Conservation (phyloP, 2,329 filamentous ascomycete genomes). For the Fusarium aywerte region DNA sequence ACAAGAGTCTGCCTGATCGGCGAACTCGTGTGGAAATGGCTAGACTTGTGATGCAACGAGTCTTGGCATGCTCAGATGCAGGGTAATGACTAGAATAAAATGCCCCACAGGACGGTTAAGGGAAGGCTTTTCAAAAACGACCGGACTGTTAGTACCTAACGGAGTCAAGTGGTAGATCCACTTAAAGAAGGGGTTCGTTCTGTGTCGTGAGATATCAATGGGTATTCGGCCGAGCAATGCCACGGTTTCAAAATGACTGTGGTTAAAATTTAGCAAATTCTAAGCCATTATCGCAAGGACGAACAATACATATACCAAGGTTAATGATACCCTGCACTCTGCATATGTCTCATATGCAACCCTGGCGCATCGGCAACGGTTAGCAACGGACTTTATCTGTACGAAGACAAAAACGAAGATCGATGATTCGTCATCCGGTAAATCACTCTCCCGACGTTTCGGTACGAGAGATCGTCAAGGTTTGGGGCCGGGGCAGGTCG, state of each 20-base stretch:
- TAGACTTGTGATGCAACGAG: background rate
- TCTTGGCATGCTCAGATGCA: background rate
- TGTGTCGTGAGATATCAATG: background rate
- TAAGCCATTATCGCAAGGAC: background rate
- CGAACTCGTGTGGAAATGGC: background rate
- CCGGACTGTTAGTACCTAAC: background rate
- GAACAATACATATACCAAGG: rapidly evolving
- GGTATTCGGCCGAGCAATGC: background rate
- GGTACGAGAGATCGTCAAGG: background rate
- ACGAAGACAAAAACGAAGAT: background rate
- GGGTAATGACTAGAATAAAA: background rate
- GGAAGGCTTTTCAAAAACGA: no score
- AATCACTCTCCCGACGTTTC: background rate
- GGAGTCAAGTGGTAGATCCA: background rate
- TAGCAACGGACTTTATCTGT: background rate
- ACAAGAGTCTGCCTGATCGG: background rate
- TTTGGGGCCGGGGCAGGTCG: background rate
- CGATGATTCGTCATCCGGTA: slow-evolving; percentile 1
- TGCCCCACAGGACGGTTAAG: no score
- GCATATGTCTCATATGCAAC: background rate
- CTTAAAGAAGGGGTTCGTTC: background rate
- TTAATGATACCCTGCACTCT: background rate
- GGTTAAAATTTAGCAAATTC: no score
- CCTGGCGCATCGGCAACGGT: background rate
- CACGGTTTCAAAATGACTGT: background rate